phyloP scores from a whole-genome alignment of 2,329 filamentous ascomycete genomes.

The Aspergillus texensis region DNA sequence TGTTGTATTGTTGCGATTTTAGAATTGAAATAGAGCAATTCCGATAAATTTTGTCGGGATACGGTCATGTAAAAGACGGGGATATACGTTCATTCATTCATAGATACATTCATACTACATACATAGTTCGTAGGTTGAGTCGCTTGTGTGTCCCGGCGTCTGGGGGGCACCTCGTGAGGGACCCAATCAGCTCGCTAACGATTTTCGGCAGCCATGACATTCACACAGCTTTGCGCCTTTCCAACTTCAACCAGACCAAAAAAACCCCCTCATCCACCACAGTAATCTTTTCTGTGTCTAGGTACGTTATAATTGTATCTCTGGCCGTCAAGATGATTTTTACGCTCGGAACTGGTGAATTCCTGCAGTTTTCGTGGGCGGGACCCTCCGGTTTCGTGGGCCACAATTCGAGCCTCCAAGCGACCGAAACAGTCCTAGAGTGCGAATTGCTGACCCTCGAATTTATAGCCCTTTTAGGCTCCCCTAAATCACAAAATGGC shows the following conservation, averaged over 20 bases:
- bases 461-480: slow-evolving; percentile 24
- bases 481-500: slow-evolving; percentile 68
- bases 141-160: slow-evolving; percentile 34
- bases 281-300: slow-evolving; percentile 35
- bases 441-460: slow-evolving; percentile 24
- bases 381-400: slow-evolving; percentile 23
- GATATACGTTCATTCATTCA: neutral
- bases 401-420: slow-evolving; percentile 19
- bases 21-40: slow-evolving; percentile 1
- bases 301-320: slow-evolving; percentile 36
- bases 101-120: neutral
- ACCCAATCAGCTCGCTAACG: slow-evolving; percentile 45
- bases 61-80: neutral
- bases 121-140: slow-evolving; percentile 6
- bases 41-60: neutral
- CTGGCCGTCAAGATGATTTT: slow-evolving; percentile 22
- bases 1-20: neutral
- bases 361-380: slow-evolving; percentile 23
- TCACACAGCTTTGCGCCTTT: slow-evolving; percentile 44
- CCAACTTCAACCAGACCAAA: slow-evolving; percentile 40
- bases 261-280: slow-evolving; percentile 40
- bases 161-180: slow-evolving; percentile 26
- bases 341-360: slow-evolving; percentile 26
- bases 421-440: slow-evolving; percentile 15
- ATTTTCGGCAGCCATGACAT: slow-evolving; percentile 44